Evolutionary conservation across 1,284 basidiomycete species (phyloP), one percentile per base, ranked within the genome.

Genomic region (Pyrrhoderma noxium): DNA sequence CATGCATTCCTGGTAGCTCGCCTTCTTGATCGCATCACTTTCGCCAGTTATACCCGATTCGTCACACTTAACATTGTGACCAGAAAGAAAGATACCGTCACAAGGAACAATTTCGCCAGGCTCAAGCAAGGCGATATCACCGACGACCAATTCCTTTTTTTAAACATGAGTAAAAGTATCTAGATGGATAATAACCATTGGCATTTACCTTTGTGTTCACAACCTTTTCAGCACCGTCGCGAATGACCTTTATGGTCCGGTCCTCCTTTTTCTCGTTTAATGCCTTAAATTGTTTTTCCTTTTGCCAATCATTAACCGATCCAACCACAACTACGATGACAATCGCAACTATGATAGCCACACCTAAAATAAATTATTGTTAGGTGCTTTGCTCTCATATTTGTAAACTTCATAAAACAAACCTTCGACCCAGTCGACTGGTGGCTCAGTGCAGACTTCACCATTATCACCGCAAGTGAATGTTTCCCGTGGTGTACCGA

Each of bases 231-330:
- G 73, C 69, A 23, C 93, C 93, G 57, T 80, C 76, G 9, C 96
- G 88, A 53, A 97, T 85, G 49, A 93, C 88, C 68, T 96, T 97
- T 62, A 98, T 85, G 8, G 80, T 81, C 44, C 95, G 89, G 61
- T 96, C 92, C 53, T 98, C 96, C 69, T 96, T 96, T 70, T 96
- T 90, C 58, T 90, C 90, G 64, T 97, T 97, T 49, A 99, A 78
- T 36, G 75, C 75, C 62, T 89, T 85, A 72, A 99, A 98, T 69
- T 99, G 95, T 5, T 83, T 82, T 66, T 99, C 95, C 70, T 99
- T 98, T 67, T 98, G 93, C 84, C 89, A 99, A 65, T 94, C 93
- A 62, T 93, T 94, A 36, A 94, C 56, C 21, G 89, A 90, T 36
- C 91, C 92, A 47, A 94, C 89, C 39, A 91, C 67, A 56, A 95